Evolutionary conservation across 2,329 filamentous ascomycete species (phyloP), one percentile per base, ranked within the genome.

Genomic region (Exophiala sp.): DNA sequence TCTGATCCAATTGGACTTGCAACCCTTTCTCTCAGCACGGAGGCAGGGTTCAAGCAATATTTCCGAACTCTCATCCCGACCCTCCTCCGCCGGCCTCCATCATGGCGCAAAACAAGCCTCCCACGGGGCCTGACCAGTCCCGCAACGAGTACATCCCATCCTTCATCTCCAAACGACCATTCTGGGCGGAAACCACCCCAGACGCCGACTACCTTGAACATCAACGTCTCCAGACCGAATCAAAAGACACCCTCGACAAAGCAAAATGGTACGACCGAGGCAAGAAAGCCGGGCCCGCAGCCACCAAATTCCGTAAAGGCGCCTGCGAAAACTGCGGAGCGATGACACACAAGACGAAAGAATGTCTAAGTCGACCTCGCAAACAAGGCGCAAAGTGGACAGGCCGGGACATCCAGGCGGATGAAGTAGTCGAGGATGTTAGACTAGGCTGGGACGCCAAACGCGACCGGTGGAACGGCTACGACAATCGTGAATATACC

Each of bases 121-220:
- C 49, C 34, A 16, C 58, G 20, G 50, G 57, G 11, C 50, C 55
- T 3, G 54, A 62, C 35, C 49, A 54, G 11, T 58, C 59, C 20
- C 90, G 94, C 72, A 99, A 99, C 80, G 86, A 96, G 71, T 99
- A 99, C 78, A 99, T 99, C 66, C 94, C 94, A 5, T 85, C 89
- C 50, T 99, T 96, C 79, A 99, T 99, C 75, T 91, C 91, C 65
- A 96, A 96, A 72, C 91, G 95, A 64, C 94, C 94, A 3, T 99
- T 99, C 75, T 99, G 97, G 72, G 85, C 95, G 50, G 84, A 82
- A 64, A 89, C 91, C 68, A 86, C 86, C 62, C 83, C 86, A 56
- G 81, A 82, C 63, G 83, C 82, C 68, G 91, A 97, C 67, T 99
- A 97, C 70, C 88, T 99, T 61, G 90, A 95, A 73, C 94, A 99